phyloP scores from a whole-genome alignment of 345 rosid genomes.

The Toxicodendron radicans region DNA sequence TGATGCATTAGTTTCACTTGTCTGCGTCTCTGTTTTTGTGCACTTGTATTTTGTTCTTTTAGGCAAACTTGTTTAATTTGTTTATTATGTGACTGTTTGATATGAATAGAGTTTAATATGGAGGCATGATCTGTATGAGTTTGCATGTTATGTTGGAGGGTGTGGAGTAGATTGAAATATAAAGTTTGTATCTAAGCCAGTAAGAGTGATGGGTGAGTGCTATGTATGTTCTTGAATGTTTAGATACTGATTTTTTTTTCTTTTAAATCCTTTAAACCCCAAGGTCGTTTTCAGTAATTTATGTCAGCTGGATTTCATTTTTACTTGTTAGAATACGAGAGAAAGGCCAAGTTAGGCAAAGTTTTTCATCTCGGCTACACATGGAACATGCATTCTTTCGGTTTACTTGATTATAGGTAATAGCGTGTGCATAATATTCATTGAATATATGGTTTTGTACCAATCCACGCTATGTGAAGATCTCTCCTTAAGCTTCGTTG shows the following conservation, averaged over 20 bases:
- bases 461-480: too few species aligned
- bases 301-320: not conserved
- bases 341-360: not conserved
- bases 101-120: too few species aligned
- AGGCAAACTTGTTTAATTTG: not conserved
- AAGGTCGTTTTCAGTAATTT: not conserved
- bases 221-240: not conserved
- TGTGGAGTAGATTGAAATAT: not conserved
- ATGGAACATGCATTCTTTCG: too few species aligned
- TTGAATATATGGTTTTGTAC: too few species aligned
- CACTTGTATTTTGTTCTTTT: not conserved
- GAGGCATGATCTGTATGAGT: too few species aligned
- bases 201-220: too few species aligned
- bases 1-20: not conserved
- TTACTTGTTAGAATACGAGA: not conserved
- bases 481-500: too few species aligned
- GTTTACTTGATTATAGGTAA: too few species aligned
- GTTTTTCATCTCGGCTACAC: too few species aligned
- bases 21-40: not conserved
- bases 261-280: not conserved
- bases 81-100: not conserved
- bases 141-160: not conserved
- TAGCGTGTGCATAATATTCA: too few species aligned
- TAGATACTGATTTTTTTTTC: not conserved
- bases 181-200: not conserved